Conservation (phyloP, 148 eudicot species). For the Fagopyrum homotropicum region DNA sequence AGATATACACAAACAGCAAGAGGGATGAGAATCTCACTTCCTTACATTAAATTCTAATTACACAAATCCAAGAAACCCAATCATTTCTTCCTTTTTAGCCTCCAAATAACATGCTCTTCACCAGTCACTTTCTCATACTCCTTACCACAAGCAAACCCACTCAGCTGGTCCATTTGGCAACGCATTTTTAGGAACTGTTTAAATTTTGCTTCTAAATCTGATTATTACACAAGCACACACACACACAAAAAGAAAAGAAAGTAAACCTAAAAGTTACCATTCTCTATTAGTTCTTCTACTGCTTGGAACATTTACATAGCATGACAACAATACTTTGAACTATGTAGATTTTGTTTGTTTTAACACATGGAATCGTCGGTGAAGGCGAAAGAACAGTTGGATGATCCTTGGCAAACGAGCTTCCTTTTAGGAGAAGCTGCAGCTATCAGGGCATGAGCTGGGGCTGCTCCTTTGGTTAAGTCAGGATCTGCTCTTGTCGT, state of each 20-base stretch:
- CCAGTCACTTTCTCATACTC: constrained; percentile 15
- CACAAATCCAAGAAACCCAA: constrained; percentile 38
- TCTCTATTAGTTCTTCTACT: constrained; percentile 12
- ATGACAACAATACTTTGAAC: neutral
- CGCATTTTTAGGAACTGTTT: no score
- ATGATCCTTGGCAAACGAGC: constrained; percentile 55
- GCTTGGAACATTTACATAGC: constrained; percentile 22
- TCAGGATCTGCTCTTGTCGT: constrained; percentile 39
- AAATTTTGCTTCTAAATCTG: neutral
- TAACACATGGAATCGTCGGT: constrained; percentile 68
- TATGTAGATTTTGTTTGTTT: neutral
- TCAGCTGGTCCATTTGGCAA: neutral
- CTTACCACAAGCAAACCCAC: neutral
- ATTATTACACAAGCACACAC: neutral
- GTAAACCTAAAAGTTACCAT: neutral
- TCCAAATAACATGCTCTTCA: constrained; percentile 11
- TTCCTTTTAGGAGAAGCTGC: constrained; percentile 42
- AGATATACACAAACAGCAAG: constrained; percentile 12
- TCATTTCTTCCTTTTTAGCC: constrained; percentile 33
- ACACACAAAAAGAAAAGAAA: neutral
- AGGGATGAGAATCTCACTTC: constrained; percentile 20
- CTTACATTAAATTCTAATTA: constrained; percentile 33
- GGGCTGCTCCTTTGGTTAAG: constrained; percentile 34
- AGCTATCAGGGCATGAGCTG: neutral
- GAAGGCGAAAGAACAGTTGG: constrained; percentile 84